Base-by-base conservation (phyloP, 441 rosid genomes). In the Gossypium aridum region DNA sequence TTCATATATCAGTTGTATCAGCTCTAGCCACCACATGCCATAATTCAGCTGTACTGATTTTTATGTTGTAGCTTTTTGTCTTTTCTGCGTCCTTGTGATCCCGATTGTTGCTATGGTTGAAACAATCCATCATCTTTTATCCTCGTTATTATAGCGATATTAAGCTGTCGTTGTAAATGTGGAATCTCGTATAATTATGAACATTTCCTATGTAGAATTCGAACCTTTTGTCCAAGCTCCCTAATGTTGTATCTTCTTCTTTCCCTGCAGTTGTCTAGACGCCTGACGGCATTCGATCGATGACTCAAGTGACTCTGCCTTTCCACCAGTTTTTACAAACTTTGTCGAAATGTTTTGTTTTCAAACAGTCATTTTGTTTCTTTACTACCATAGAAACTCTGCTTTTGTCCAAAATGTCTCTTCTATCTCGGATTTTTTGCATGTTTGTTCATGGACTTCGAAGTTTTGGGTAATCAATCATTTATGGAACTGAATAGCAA, bases 351-450 rank as follows among this genome's bases (percentile, higher is more conserved):
- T 28, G 19, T 51, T 20, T 75, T 76, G 78, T 37, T 66, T 72
- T 77, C 63, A 60, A 71, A 51, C n/a, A 60, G 71, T 75, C 63
- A 17, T 71, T 70, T 74, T 73, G 69, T 49, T 68, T 65, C 25
- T 64, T 53, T 68, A 72, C 72, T 65, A 79, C 76, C 72, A 19
- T 72, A 77, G 72, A 77, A 67, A 76, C 77, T 53, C 20, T 9
- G n/a, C 45, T 59, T 72, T 78, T 68, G 13, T 12, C 31, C 49
- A n/a, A 31, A 34, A 57, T 14, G 28, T 4, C 55, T 64, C 7
- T 55, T 64, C 53, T 74, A 16, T 72, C 57, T 28, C 10, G 53
- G 13, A 67, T 74, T 74, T 79, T 78, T 13, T 4, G 1, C 23
- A 10, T 22, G 19, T 67, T 53, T 72, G 68, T 26, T 70, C n/a